phyloP scores from a whole-genome alignment of 345 rosid species.

The Dipteronia sinensis region DNA sequence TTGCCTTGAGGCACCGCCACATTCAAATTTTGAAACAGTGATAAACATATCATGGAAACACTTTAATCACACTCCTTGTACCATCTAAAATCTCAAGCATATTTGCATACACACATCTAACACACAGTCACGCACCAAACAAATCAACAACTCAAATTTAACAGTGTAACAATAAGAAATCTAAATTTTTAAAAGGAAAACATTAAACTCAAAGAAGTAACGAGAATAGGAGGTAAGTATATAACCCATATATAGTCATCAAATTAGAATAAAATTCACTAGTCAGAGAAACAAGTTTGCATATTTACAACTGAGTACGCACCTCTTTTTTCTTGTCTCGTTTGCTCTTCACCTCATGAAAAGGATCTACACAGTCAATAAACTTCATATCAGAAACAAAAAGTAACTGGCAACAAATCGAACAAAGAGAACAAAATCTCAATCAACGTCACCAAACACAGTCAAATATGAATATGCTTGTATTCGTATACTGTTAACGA shows the following conservation, averaged over 20 bases:
- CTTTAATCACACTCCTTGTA: not conserved
- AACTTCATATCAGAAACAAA: slow-evolving; percentile 19
- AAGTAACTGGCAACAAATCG: slow-evolving; percentile 2
- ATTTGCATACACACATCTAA: not conserved
- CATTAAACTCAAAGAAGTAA: not conserved
- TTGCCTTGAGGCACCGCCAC: too few species aligned
- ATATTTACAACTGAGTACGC: too few species aligned
- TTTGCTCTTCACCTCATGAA: slow-evolving; percentile 96
- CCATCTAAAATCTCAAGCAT: not conserved
- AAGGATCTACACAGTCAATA: slow-evolving; percentile 66
- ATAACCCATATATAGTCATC: not conserved
- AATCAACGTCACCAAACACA: not conserved
- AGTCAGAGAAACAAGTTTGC: not conserved
- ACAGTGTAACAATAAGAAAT: not conserved
- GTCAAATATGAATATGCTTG: not conserved
- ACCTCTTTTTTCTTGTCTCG: slow-evolving; percentile 96
- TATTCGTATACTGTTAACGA: not conserved
- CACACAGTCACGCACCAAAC: not conserved
- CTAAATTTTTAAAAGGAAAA: not conserved
- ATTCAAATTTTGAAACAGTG: too few species aligned
- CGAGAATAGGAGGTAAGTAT: not conserved
- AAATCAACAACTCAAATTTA: not conserved
- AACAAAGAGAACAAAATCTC: not conserved
- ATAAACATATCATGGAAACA: not conserved
- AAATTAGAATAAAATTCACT: not conserved